Evolutionary conservation across 352 stramenopile genomes (phyloP).

Genomic region (Globisporangium parvum): DNA sequence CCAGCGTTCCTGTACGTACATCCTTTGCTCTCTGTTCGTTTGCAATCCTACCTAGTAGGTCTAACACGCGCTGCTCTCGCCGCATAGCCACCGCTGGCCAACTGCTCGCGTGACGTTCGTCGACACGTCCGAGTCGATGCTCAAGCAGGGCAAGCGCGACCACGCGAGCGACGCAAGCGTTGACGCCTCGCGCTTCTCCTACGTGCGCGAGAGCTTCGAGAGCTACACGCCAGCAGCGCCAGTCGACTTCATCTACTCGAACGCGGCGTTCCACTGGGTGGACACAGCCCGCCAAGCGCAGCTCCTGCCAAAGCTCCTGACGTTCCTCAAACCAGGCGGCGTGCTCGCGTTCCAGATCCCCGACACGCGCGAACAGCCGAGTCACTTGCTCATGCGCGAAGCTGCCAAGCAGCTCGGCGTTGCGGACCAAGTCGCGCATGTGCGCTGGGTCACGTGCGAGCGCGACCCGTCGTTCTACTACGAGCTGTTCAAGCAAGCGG

Average conservation of each 20-base stretch:
- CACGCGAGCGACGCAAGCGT: constrained; percentile 27
- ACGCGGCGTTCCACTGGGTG: constrained; percentile 69
- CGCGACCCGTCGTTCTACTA: constrained; percentile 64
- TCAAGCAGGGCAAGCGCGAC: constrained; percentile 34
- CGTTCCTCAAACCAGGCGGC: constrained; percentile 60
- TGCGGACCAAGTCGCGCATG: constrained; percentile 27
- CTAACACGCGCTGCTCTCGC: no score
- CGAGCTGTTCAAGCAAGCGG: constrained; percentile 38
- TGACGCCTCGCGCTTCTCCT: constrained; percentile 21
- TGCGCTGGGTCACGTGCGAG: constrained; percentile 70
- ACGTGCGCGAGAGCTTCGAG: constrained; percentile 56
- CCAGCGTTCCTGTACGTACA: constrained; percentile 49
- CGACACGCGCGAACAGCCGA: constrained; percentile 51
- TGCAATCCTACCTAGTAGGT: no score
- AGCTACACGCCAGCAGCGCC: constrained; percentile 26
- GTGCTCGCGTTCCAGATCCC: constrained; percentile 71
- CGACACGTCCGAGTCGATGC: constrained; percentile 56
- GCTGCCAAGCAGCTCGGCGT: constrained; percentile 35
- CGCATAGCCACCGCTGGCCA: no score
- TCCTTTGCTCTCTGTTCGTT: no score
- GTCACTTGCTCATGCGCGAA: constrained; percentile 52
- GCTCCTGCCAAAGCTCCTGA: constrained; percentile 45
- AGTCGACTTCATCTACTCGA: constrained; percentile 71
- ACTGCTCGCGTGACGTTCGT: constrained; percentile 47
- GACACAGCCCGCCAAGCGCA: constrained; percentile 32